These are phyloP conservation scores for Aspergillus avenaceus DNA, from an alignment of 495 filamentous ascomycete species.

Conservation along the genomic window DNA sequence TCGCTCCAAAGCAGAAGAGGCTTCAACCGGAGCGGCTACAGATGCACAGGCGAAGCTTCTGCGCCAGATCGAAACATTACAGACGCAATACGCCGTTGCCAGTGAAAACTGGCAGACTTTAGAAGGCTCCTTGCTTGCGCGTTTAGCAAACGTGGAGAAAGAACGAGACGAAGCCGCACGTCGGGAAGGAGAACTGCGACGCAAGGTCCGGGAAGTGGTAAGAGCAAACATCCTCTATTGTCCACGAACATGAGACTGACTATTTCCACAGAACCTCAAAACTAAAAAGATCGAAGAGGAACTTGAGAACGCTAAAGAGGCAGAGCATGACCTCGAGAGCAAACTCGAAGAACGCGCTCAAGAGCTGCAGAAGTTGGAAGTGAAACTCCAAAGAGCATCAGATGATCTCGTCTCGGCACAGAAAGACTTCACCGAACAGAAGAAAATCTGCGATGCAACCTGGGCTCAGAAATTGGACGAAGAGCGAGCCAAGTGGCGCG, in stretches of 20 bases:
- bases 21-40: constrained; percentile 71
- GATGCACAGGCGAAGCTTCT: constrained; percentile 88
- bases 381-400: constrained; percentile 61
- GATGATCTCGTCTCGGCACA: constrained; percentile 55
- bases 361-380: constrained; percentile 60
- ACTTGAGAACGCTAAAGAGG: constrained; percentile 64
- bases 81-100: constrained; percentile 90
- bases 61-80: constrained; percentile 90
- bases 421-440: constrained; percentile 65
- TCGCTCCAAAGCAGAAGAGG: constrained; percentile 82
- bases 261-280: constrained; percentile 57
- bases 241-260: constrained; percentile 5
- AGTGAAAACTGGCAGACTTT: constrained; percentile 98
- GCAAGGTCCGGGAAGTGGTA: constrained; percentile 83
- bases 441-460: constrained; percentile 59
- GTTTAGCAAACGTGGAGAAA: constrained; percentile 73
- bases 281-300: constrained; percentile 78
- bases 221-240: constrained; percentile 18
- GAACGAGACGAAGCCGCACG: constrained; percentile 83
- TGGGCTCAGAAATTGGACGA: constrained; percentile 62
- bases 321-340: constrained; percentile 55
- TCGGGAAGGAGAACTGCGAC: constrained; percentile 78
- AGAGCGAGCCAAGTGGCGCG: constrained; percentile 71
- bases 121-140: constrained; percentile 72
- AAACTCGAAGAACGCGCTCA: constrained; percentile 55